Evolutionary conservation across 2,329 filamentous ascomycete genomes (phyloP).

Genomic region (Cladosporium oxysporum): DNA sequence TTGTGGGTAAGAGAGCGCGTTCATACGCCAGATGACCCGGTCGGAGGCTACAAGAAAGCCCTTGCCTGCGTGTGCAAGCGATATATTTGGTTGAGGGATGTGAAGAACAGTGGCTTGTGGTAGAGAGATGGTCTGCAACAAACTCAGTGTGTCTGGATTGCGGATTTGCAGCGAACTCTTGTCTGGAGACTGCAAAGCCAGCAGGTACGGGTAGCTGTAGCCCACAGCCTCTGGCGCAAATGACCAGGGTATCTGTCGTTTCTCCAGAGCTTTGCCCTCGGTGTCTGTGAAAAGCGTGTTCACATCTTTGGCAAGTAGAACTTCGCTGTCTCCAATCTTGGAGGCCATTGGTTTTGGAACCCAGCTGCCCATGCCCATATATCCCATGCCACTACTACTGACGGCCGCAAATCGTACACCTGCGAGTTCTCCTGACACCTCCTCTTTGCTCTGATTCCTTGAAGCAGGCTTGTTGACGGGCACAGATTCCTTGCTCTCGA

Average conservation of each 20-base stretch:
- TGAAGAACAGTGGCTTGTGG: constrained; percentile 82
- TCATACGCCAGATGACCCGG: constrained; percentile 93
- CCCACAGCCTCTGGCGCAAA: constrained; percentile 85
- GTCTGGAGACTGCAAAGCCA: constrained; percentile 78
- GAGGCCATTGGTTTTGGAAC: constrained; percentile 88
- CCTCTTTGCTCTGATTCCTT: constrained; percentile 24
- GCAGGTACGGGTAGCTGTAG: constrained; percentile 94
- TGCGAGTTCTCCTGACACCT: constrained; percentile 57
- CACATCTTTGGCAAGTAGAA: constrained; percentile 95
- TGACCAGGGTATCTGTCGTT: constrained; percentile 89
- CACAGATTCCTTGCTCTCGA: constrained; percentile 69
- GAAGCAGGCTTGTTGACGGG: constrained; percentile 63
- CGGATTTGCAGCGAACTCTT: constrained; percentile 87
- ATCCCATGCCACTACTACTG: constrained; percentile 86
- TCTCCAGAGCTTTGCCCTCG: constrained; percentile 77
- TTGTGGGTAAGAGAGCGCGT: constrained; percentile 83
- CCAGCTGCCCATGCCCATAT: constrained; percentile 91
- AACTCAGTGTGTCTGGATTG: constrained; percentile 87
- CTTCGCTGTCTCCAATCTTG: constrained; percentile 76
- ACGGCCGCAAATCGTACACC: constrained; percentile 74
- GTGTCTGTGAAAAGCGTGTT: constrained; percentile 90
- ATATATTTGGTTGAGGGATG: constrained; percentile 88
- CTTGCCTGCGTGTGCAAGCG: constrained; percentile 93
- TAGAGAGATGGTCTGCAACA: constrained; percentile 81
- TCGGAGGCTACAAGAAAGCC: constrained; percentile 94